Percentiles rank a stretch among this genome's conserved stretches.
phyloP scores from a whole-genome alignment of 169 alveolate species.

The Plasmodium reichenowi region DNA sequence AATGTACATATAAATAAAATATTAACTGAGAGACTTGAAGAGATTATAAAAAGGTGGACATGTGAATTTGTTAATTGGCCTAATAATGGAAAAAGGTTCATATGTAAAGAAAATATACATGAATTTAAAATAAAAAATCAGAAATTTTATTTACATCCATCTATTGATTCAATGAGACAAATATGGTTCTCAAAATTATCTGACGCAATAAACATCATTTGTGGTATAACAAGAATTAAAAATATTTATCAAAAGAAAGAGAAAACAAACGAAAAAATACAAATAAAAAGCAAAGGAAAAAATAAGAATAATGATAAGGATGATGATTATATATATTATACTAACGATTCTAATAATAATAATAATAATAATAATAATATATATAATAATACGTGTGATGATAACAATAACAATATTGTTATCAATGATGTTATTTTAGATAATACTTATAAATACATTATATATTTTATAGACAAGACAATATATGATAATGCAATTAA shows the following conservation, averaged over 20 bases:
- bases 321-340: conserved; percentile 75
- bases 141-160: conserved; percentile 49
- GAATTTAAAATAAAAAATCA: conserved; percentile 68
- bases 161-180: conserved; percentile 74
- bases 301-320: not conserved
- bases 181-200: conserved; percentile 67
- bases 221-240: conserved; percentile 79
- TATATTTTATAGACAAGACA: conserved; percentile 83
- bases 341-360: conserved; percentile 46
- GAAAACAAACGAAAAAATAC: conserved; percentile 72
- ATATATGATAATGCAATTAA: conserved; percentile 76
- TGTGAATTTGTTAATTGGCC: conserved; percentile 87
- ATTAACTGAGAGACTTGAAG: conserved; percentile 84
- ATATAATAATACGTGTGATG: not conserved
- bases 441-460: conserved; percentile 72
- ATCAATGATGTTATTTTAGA: conserved; percentile 75
- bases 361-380: conserved; percentile 8
- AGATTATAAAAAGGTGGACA: conserved; percentile 87
- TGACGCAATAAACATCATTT: conserved; percentile 57
- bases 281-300: conserved; percentile 15
- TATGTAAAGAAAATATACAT: conserved; percentile 55
- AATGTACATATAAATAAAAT: conserved; percentile 88
- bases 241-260: conserved; percentile 79
- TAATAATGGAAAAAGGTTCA: conserved; percentile 48
- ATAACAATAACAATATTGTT: not conserved